phyloP scores from a whole-genome alignment of 768 basidiomycete species.

The Leccinum disarticulatum region DNA sequence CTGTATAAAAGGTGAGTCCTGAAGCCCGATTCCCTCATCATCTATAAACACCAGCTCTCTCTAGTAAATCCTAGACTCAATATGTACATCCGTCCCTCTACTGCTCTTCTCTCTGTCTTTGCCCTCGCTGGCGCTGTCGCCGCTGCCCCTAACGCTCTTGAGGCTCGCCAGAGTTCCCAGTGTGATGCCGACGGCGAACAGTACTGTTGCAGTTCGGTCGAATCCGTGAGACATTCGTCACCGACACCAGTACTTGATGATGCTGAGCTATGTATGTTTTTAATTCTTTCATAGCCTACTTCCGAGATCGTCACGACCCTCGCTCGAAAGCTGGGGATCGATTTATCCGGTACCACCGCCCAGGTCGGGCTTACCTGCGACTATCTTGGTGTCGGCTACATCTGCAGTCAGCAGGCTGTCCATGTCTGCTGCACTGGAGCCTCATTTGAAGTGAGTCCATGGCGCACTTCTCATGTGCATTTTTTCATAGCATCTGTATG shows the following conservation, averaged over 20 bases:
- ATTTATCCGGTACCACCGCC: background rate
- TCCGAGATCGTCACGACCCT: background rate
- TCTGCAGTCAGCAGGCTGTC: background rate
- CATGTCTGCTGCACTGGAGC: constrained; percentile 5
- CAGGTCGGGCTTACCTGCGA: background rate
- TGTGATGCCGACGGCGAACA: background rate
- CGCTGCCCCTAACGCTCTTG: background rate
- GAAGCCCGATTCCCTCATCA: background rate
- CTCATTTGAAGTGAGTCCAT: background rate
- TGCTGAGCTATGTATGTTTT: background rate
- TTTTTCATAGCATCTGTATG: background rate
- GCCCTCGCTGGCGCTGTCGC: background rate
- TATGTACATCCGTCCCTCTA: background rate
- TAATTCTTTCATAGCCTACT: background rate
- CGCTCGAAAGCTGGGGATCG: background rate
- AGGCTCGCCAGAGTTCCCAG: background rate
- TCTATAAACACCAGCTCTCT: background rate
- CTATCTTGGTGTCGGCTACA: background rate
- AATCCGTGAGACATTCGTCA: background rate
- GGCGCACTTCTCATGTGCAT: background rate
- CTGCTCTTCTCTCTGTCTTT: background rate
- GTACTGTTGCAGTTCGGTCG: background rate
- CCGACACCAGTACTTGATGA: background rate
- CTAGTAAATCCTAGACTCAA: background rate
- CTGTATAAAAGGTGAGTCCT: background rate